These are phyloP conservation scores for Anthoceros angustus DNA, from an alignment of 225 moss, liverwort and hornwort genomes.

Conservation along the genomic window DNA sequence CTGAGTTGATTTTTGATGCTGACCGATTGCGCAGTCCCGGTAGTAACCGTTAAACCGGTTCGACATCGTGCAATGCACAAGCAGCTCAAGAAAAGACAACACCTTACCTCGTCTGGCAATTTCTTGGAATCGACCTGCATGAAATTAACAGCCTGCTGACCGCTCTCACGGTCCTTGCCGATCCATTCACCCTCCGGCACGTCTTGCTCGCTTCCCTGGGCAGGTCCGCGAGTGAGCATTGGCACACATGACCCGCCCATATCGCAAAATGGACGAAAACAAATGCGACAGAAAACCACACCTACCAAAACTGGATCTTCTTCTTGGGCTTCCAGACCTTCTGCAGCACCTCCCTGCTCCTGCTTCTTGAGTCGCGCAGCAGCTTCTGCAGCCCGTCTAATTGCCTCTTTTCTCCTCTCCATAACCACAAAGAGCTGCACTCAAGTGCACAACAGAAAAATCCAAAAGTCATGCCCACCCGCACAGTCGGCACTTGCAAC, in stretches of 20 bases:
- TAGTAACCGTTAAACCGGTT: background rate
- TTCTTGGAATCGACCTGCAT: too few species aligned
- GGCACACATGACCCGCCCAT: too few species aligned
- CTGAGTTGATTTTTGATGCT: background rate
- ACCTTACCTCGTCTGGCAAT: too few species aligned
- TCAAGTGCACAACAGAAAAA: background rate
- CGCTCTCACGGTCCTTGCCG: too few species aligned
- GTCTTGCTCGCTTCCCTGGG: too few species aligned
- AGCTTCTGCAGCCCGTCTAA: background rate
- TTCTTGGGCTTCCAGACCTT: background rate
- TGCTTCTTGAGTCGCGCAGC: background rate
- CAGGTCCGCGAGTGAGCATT: too few species aligned
- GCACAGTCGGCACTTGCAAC: background rate
- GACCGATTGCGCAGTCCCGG: background rate
- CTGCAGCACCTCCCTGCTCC: background rate
- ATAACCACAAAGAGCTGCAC: background rate
- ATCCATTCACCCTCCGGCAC: too few species aligned
- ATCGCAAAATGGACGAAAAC: too few species aligned
- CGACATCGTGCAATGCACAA: background rate
- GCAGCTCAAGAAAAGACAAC: background rate
- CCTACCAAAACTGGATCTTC: background rate
- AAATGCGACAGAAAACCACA: too few species aligned
- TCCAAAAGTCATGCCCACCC: background rate
- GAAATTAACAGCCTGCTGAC: too few species aligned
- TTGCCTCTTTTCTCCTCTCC: background rate